Percentiles rank a stretch among this genome's conserved stretches.
Evolutionary conservation across 257 asterid genomes (phyloP).

Genomic region (Perilla frutescens): DNA sequence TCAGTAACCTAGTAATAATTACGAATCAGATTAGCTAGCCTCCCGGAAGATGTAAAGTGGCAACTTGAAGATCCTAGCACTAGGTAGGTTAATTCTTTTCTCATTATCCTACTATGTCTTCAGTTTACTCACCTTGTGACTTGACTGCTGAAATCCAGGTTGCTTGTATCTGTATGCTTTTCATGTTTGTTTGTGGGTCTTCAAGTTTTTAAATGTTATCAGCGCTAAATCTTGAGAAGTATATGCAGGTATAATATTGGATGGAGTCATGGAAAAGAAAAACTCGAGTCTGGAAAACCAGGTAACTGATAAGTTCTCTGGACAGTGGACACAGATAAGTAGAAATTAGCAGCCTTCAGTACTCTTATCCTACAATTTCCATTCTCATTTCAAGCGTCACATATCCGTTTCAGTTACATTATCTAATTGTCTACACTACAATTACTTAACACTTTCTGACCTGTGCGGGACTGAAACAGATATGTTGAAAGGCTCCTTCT

Average conservation of each 20-base stretch:
- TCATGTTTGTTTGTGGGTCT: conserved; percentile 9
- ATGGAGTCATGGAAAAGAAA: conserved; percentile 99
- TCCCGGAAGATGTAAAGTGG: conserved; percentile 68
- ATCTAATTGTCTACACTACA: conserved; percentile 8
- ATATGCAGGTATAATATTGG: conserved; percentile 82
- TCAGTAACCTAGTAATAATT: conserved; percentile 25
- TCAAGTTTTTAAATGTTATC: conserved; percentile 16
- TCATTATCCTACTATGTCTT: neutral
- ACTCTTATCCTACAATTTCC: conserved; percentile 18
- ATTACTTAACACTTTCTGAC: conserved; percentile 3
- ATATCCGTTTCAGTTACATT: conserved; percentile 1
- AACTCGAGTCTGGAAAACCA: conserved; percentile 90
- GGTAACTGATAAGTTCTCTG: conserved; percentile 47
- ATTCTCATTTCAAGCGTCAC: neutral
- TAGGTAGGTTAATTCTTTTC: conserved; percentile 54
- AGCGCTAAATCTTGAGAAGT: conserved; percentile 32
- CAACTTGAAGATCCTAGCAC: conserved; percentile 79
- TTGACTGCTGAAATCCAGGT: conserved; percentile 16
- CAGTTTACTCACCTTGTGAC: neutral
- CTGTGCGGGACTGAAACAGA: conserved; percentile 49
- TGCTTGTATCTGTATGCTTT: conserved; percentile 18
- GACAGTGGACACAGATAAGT: neutral
- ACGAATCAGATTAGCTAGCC: conserved; percentile 72
- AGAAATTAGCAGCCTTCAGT: conserved; percentile 6
- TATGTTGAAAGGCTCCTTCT: conserved; percentile 84